These are phyloP conservation scores for Panicum virgatum DNA, from an alignment of 202 grass and related monocot genomes.

Conservation along the genomic window DNA sequence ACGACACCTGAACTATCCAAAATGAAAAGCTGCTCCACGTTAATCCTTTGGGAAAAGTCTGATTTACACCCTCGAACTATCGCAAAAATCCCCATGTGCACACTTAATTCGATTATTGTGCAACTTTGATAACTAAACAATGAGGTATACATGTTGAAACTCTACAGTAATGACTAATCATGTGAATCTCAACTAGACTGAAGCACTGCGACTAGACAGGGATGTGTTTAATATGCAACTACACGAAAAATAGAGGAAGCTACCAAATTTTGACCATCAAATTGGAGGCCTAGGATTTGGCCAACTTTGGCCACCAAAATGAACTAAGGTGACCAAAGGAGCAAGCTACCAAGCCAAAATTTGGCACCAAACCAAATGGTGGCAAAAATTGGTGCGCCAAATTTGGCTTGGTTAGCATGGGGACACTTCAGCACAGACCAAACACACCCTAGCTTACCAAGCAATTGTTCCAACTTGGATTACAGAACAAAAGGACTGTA, in stretches of 20 bases:
- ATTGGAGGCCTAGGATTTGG: not conserved
- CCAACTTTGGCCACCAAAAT: not conserved
- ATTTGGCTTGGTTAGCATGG: not conserved
- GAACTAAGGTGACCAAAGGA: not conserved
- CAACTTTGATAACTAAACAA: not conserved
- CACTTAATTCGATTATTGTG: not conserved
- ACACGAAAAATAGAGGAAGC: not conserved
- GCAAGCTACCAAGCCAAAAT: not conserved
- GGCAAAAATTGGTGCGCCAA: not conserved
- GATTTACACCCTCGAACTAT: too few relatives aligned
- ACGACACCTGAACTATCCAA: conserved; percentile 15
- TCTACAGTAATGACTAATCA: not conserved
- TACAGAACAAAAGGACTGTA: not conserved
- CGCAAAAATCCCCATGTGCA: too few relatives aligned
- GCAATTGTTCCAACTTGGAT: not conserved
- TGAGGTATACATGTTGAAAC: not conserved
- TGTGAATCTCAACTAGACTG: not conserved
- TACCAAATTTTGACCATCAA: not conserved
- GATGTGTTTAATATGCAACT: conserved; percentile 4
- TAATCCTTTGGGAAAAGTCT: too few relatives aligned
- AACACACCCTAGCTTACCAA: not conserved
- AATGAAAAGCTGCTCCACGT: not conserved
- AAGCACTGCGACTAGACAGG: conserved; percentile 16
- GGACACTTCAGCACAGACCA: not conserved
- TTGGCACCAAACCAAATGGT: not conserved